Evolutionary conservation across 2,329 filamentous ascomycete species (phyloP).

Genomic region (Aspergillus pseudotamarii): DNA sequence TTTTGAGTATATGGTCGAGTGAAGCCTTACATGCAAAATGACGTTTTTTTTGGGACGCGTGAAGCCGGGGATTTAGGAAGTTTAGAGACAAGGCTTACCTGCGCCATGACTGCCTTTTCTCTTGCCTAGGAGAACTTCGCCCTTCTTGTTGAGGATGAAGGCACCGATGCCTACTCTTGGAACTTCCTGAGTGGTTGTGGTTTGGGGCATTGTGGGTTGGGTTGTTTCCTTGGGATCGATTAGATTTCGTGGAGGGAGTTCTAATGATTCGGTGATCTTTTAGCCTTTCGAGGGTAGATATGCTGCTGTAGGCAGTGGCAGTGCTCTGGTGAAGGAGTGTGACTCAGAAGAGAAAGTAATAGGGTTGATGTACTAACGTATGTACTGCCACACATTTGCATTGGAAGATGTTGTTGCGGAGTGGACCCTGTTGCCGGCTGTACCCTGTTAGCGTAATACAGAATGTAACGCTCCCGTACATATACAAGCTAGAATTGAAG

Average conservation of each 20-base stretch:
- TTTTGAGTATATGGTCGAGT: not conserved
- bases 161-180: slow-evolving; percentile 53
- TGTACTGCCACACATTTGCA: not conserved
- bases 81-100: slow-evolving; percentile 32
- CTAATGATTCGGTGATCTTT: too few relatives aligned
- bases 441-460: not conserved
- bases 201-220: not conserved
- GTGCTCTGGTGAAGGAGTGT: not conserved
- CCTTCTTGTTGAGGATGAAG: slow-evolving; percentile 47
- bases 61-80: not conserved
- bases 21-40: too few relatives aligned
- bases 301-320: not conserved
- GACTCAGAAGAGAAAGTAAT: not conserved
- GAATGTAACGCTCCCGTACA: not conserved
- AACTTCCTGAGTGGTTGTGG: not conserved
- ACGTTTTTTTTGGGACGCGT: not conserved
- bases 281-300: too few relatives aligned
- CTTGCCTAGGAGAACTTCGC: slow-evolving; percentile 52
- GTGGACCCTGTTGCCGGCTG: not conserved
- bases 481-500: not conserved
- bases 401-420: not conserved
- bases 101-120: slow-evolving; percentile 52
- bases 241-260: too few relatives aligned
- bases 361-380: not conserved
- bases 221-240: not conserved